Percentiles rank a stretch among this genome's conserved stretches.
These are phyloP conservation scores for Yamadazyma blattariae DNA, from an alignment of 1,139 yeast species.

Conservation along the genomic window DNA sequence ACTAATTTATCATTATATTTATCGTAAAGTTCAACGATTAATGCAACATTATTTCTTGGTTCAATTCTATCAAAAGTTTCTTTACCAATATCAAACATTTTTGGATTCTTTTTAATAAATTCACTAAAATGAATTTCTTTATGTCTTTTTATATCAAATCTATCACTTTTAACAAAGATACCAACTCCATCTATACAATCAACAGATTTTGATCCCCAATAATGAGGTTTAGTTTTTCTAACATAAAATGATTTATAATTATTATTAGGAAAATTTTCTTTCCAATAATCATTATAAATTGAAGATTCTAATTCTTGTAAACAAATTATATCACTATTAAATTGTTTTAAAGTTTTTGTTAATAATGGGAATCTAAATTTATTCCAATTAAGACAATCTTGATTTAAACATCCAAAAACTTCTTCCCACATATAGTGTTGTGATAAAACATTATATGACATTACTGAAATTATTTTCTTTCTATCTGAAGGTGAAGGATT, in stretches of 20 bases:
- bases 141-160: conserved; percentile 44
- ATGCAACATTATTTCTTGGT: conserved; percentile 55
- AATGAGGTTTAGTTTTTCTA: conserved; percentile 46
- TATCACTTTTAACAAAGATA: conserved; percentile 43
- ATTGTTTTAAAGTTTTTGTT: conserved; percentile 33
- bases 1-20: conserved; percentile 32
- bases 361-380: conserved; percentile 44
- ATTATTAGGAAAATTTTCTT: conserved; percentile 19
- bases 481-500: conserved; percentile 5
- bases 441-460: conserved; percentile 53
- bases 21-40: conserved; percentile 46
- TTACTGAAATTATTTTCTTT: conserved; percentile 24
- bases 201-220: conserved; percentile 42
- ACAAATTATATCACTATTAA: conserved; percentile 56
- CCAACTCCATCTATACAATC: conserved; percentile 59
- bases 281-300: conserved; percentile 47
- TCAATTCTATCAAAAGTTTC: conserved; percentile 36
- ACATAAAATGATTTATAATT: conserved; percentile 46
- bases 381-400: conserved; percentile 43
- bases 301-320: conserved; percentile 56
- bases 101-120: conserved; percentile 23
- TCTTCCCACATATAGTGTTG: conserved; percentile 59
- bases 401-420: conserved; percentile 49
- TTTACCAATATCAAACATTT: conserved; percentile 32
- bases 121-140: conserved; percentile 43